Conservation (phyloP, 306 rosid genomes). For the Citrullus amarus region DNA sequence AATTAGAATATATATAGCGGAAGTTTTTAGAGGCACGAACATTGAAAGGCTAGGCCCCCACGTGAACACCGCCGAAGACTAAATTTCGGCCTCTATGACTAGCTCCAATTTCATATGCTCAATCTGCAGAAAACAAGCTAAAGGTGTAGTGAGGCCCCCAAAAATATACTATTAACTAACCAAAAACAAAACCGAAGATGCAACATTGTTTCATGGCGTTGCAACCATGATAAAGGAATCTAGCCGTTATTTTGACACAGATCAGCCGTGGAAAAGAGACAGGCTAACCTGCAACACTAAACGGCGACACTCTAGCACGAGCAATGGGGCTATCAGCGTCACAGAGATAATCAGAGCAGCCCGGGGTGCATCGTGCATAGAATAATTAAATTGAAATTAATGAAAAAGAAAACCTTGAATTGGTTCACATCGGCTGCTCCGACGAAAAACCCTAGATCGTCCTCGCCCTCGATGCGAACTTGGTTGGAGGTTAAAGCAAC, state of each 20-base stretch:
- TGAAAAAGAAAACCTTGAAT: background rate
- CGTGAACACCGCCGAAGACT: slow-evolving; percentile 27
- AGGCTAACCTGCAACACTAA: slow-evolving; percentile 51
- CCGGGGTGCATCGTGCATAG: slow-evolving; percentile 47
- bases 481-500: background rate
- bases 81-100: slow-evolving; percentile 54
- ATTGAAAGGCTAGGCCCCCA: slow-evolving; percentile 22
- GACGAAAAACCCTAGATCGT: background rate
- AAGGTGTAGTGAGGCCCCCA: slow-evolving; percentile 60
- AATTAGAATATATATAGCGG: slow-evolving; percentile 17
- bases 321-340: slow-evolving; percentile 52
- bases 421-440: background rate
- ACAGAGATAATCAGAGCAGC: slow-evolving; percentile 27
- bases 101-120: slow-evolving; percentile 26
- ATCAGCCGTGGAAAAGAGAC: slow-evolving; percentile 24
- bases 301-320: slow-evolving; percentile 39
- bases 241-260: slow-evolving; percentile 51
- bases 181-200: background rate
- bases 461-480: background rate
- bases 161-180: background rate
- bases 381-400: background rate
- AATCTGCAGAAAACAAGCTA: slow-evolving; percentile 44
- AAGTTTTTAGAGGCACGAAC: slow-evolving; percentile 39
- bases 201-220: background rate
- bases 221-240: background rate